Evolutionary conservation across 108 stramenopile species (phyloP).

Genomic region (Cyclotella sp.): DNA sequence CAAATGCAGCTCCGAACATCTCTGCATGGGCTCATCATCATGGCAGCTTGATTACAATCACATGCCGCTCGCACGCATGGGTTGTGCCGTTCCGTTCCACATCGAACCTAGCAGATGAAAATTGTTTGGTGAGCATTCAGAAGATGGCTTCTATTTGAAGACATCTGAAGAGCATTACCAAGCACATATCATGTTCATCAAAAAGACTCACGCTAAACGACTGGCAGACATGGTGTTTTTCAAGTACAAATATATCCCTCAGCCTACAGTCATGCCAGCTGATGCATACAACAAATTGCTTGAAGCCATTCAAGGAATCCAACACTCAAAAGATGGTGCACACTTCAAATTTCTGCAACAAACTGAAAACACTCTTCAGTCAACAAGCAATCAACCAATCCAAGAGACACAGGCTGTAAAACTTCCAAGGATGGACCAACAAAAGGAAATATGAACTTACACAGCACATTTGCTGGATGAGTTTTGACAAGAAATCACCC

Average conservation of each 20-base stretch:
- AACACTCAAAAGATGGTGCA: neutral
- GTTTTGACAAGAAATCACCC: neutral
- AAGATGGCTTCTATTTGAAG: no score
- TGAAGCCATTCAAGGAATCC: neutral
- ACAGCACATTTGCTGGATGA: neutral
- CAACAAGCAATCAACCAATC: neutral
- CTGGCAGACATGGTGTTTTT: constrained; percentile 30
- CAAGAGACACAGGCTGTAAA: no score
- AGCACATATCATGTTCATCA: constrained; percentile 12
- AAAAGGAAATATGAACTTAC: neutral
- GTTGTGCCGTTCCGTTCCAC: constrained; percentile 36
- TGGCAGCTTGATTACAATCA: constrained; percentile 51
- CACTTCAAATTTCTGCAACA: constrained; percentile 8
- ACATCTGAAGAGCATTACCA: constrained; percentile 33
- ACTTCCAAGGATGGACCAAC: constrained; percentile 18
- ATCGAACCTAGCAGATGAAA: constrained; percentile 13
- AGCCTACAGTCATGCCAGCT: constrained; percentile 25
- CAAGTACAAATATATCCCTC: constrained; percentile 27
- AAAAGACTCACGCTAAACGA: constrained; percentile 21
- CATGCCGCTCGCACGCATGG: constrained; percentile 54
- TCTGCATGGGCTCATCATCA: constrained; percentile 25
- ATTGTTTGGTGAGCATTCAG: constrained; percentile 21
- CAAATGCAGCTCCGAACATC: constrained; percentile 38
- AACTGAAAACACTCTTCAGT: neutral
- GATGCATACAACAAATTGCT: constrained; percentile 8